These are phyloP conservation scores for Ilex aquifolium DNA, from an alignment of 257 asterid genomes.

Conservation along the genomic window DNA sequence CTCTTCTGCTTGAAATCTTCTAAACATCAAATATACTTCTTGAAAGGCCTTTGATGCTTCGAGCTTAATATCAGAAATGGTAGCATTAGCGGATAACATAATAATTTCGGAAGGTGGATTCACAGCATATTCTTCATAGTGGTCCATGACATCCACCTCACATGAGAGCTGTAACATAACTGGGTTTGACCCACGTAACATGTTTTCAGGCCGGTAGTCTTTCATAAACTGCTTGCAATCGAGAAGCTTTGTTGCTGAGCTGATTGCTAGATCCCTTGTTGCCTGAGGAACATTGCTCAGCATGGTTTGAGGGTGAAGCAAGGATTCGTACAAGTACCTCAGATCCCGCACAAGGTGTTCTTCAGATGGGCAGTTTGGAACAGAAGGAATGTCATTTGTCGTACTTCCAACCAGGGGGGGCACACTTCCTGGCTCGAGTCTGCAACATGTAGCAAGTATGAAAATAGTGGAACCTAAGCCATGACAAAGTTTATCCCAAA, in stretches of 20 bases:
- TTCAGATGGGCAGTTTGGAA: slow-evolving; percentile 42
- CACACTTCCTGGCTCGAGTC: slow-evolving; percentile 72
- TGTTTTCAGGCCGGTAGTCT: slow-evolving; percentile 53
- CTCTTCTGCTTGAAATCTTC: slow-evolving; percentile 81
- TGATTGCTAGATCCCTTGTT: slow-evolving; percentile 34
- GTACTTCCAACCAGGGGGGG: slow-evolving; percentile 19
- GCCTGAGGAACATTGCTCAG: slow-evolving; percentile 35
- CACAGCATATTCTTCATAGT: slow-evolving; percentile 28
- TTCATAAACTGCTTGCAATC: slow-evolving; percentile 93
- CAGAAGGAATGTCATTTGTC: slow-evolving; percentile 11
- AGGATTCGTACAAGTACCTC: slow-evolving; percentile 54
- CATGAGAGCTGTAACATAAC: slow-evolving; percentile 56
- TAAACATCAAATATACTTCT: slow-evolving; percentile 68
- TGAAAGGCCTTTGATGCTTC: slow-evolving; percentile 82
- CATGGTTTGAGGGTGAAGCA: slow-evolving; percentile 67
- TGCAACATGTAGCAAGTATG: slow-evolving; percentile 17
- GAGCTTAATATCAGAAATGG: slow-evolving; percentile 74
- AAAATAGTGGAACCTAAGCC: no score
- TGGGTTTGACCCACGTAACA: slow-evolving; percentile 25
- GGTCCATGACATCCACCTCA: slow-evolving; percentile 73
- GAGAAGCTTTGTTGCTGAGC: slow-evolving; percentile 52
- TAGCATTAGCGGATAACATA: slow-evolving; percentile 59
- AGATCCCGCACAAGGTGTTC: slow-evolving; percentile 67
- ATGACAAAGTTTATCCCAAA: no score
- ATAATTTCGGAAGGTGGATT: slow-evolving; percentile 82